A percentile compares a stretch with the other conserved stretches of the same genome.
Conservation (phyloP, 1,284 basidiomycete genomes). For the Fomitopsis palustris region DNA sequence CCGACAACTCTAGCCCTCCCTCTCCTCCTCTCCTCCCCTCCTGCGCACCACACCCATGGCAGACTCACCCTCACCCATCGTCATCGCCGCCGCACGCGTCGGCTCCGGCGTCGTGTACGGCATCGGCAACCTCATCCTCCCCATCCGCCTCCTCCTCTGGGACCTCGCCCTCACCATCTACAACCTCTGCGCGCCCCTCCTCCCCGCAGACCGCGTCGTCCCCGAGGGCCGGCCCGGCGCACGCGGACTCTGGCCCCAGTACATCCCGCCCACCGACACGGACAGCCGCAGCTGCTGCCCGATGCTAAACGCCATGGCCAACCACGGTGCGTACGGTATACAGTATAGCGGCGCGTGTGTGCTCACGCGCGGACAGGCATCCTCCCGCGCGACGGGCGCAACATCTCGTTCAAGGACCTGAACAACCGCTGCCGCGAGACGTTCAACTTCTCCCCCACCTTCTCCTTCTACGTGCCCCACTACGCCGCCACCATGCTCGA, state of each 20-base stretch:
- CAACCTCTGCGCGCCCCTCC: slow-evolving; percentile 53
- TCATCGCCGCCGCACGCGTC: slow-evolving; percentile 15
- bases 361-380: slow-evolving; percentile 45
- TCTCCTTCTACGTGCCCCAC: slow-evolving; percentile 61
- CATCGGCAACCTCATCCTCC: slow-evolving; percentile 11
- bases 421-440: slow-evolving; percentile 42
- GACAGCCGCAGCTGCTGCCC: slow-evolving; percentile 72
- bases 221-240: slow-evolving; percentile 54
- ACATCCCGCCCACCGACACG: slow-evolving; percentile 46
- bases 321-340: slow-evolving; percentile 53
- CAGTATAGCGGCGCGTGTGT: not conserved
- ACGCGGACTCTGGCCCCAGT: slow-evolving; percentile 71
- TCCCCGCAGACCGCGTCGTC: slow-evolving; percentile 49
- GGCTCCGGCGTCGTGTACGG: slow-evolving; percentile 12
- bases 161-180: slow-evolving; percentile 50
- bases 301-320: slow-evolving; percentile 70
- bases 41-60: slow-evolving; percentile 5
- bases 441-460: slow-evolving; percentile 68
- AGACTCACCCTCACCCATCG: slow-evolving; percentile 10
- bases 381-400: slow-evolving; percentile 59
- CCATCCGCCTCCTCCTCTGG: slow-evolving; percentile 17
- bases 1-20: not conserved
- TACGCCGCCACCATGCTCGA: slow-evolving; percentile 55
- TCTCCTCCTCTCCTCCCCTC: too few species aligned
- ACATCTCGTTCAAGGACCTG: slow-evolving; percentile 64